Evolutionary conservation across 345 rosid species (phyloP), one percentile per base, ranked within the genome.

Genomic region (Populus tremula): DNA sequence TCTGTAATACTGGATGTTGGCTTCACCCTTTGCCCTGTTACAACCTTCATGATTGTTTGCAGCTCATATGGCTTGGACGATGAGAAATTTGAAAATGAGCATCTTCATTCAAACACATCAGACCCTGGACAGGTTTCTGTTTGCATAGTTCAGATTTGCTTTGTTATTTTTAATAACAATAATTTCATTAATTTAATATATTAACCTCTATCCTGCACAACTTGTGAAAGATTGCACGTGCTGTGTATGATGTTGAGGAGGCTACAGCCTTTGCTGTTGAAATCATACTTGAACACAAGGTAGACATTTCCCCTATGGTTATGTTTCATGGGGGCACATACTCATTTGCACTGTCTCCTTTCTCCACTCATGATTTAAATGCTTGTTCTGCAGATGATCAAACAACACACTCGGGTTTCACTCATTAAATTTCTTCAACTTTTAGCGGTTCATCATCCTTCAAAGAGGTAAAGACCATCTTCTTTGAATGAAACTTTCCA

Each of bases 401-500:
- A 89, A 85, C 80, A 89, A 54, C 92, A 88, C 86, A 92, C 95
- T 53, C 80, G 93, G 65, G 87, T 87, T 82, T 88, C 98, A 68
- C 87, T 96, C 23, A 87, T 91, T 54, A 91, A 84, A 85, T 96
- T 90, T 80, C 88, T 94, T 70, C 98, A 96, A 85, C 93, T 96
- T 82, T 77, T 96, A 84, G 97, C 85, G 74, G 93, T 88, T 36
- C 99, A 94, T 84, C 99, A 92, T 88, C 99, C 99, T 78, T 96
- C 99, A 29, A 88, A 76, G 88, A 88, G 92, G 99, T 96, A 83
- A 69, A 66, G 76, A 54, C 61, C 39, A 21, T 47, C 71, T 65
- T 8, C 79, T 47, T 72, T 23, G 17, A 14, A 81, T 8, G 29
- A 67, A 67, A 66, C 79, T 77, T 72, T 25, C 36, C 41, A 71